Conservation (phyloP, 2,329 filamentous ascomycete genomes). For the Hymenoscyphus linearis region DNA sequence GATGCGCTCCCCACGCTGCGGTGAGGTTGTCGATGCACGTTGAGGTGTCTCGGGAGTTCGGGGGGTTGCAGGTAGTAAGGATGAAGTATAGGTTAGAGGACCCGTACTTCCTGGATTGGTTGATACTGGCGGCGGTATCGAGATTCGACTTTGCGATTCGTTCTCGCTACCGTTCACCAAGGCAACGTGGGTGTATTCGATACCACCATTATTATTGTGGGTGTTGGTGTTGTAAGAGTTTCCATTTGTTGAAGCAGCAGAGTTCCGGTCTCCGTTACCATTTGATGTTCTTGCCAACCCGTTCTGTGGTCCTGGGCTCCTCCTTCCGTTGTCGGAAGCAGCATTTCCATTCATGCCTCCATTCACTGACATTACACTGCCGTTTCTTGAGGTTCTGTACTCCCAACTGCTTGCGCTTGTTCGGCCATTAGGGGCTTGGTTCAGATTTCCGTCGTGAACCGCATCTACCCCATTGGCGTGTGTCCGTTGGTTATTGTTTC, state of each 20-base stretch:
- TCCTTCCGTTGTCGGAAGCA: constrained; percentile 27
- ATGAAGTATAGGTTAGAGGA: constrained; percentile 29
- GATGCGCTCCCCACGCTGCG: constrained; percentile 45
- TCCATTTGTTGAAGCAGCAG: constrained; percentile 28
- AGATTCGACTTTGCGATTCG: constrained; percentile 3
- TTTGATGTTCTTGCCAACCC: constrained; percentile 21
- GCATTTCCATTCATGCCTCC: constrained; percentile 27
- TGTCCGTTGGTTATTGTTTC: constrained; percentile 11
- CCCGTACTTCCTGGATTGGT: constrained; percentile 30
- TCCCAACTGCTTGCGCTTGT: constrained; percentile 39
- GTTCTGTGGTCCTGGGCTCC: constrained; percentile 27
- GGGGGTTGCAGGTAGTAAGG: constrained; percentile 25
- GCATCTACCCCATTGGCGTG: constrained; percentile 29
- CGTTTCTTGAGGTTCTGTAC: constrained; percentile 28
- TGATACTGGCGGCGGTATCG: constrained; percentile 23
- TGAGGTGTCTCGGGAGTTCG: constrained; percentile 17
- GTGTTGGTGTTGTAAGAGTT: constrained; percentile 11
- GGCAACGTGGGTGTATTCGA: not conserved
- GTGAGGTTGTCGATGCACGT: constrained; percentile 32
- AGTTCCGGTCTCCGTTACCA: constrained; percentile 27
- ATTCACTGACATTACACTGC: constrained; percentile 29
- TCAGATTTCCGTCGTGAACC: constrained; percentile 47
- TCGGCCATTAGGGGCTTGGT: constrained; percentile 52
- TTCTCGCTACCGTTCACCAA: not conserved
- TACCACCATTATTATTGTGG: not conserved